phyloP scores from a whole-genome alignment of 768 basidiomycete genomes.

The Termitomyces sp. region DNA sequence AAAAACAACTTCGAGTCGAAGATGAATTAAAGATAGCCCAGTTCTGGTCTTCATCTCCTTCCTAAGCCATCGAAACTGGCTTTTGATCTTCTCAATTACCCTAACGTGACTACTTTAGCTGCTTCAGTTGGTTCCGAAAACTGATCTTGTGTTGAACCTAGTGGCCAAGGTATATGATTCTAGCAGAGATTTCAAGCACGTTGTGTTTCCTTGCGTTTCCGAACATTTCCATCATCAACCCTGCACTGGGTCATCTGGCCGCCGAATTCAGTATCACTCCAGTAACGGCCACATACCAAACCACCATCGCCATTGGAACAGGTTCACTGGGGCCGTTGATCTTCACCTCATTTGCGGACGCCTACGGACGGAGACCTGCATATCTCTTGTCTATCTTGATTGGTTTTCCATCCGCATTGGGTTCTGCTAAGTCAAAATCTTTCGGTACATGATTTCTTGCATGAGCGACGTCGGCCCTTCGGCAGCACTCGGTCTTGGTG shows the following conservation, averaged over 20 bases:
- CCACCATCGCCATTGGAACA: conserved; percentile 32
- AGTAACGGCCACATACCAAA: conserved; percentile 38
- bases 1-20: neutral
- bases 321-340: conserved; percentile 32
- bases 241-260: conserved; percentile 33
- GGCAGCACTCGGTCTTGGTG: conserved; percentile 33
- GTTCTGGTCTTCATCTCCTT: conserved; percentile 33
- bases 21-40: neutral
- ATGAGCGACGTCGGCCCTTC: conserved; percentile 30
- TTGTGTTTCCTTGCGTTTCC: conserved; percentile 34
- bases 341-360: conserved; percentile 37
- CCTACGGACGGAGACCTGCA: conserved; percentile 34
- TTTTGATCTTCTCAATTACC: conserved; percentile 41
- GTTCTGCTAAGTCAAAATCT: conserved; percentile 28
- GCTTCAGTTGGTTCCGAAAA: neutral
- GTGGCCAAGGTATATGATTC: conserved; percentile 33
- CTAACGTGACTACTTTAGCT: conserved; percentile 20
- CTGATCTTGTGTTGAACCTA: conserved; percentile 8
- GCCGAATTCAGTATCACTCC: conserved; percentile 31
- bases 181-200: conserved; percentile 28
- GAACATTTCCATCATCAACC: conserved; percentile 35
- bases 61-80: conserved; percentile 38
- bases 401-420: conserved; percentile 15
- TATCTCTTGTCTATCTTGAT: conserved; percentile 33
- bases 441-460: conserved; percentile 30